A percentile compares a stretch with the other conserved stretches of the same genome.
Conservation (phyloP, 108 stramenopile genomes). For the Schizochytrium sp. region DNA sequence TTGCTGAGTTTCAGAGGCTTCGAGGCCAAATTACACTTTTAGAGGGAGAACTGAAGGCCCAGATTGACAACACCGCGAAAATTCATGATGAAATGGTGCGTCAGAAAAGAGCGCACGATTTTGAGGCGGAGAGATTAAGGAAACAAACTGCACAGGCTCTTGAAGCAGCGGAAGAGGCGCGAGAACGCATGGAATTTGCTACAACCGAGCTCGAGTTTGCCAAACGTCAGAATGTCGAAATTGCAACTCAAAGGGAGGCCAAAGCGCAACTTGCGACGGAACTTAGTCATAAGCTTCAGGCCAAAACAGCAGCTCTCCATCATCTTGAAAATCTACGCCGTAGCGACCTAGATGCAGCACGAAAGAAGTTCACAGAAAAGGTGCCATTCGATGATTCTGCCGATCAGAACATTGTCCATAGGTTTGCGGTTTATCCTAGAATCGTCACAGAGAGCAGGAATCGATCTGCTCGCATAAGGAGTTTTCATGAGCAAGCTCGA, state of each 20-base stretch:
- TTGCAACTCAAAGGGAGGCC: constrained; percentile 15
- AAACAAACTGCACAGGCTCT: neutral
- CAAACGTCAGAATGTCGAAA: neutral
- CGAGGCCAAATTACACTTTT: constrained; percentile 12
- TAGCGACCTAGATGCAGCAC: neutral
- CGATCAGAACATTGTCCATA: neutral
- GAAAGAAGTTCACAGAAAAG: neutral
- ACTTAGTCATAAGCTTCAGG: constrained; percentile 54
- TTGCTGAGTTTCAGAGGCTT: constrained; percentile 21
- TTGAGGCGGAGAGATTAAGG: neutral
- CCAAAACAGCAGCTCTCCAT: neutral
- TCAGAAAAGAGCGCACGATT: constrained; percentile 4
- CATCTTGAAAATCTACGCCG: neutral
- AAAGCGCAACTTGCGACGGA: neutral
- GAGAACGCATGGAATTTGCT: constrained; percentile 5
- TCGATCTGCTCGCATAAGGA: neutral
- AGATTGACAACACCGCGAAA: constrained; percentile 33
- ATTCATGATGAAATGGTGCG: constrained; percentile 9
- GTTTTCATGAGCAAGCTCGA: neutral
- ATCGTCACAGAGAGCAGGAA: neutral
- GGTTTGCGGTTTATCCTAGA: neutral
- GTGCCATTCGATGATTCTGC: constrained; percentile 51
- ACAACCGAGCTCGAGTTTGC: constrained; percentile 11
- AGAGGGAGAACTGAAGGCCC: constrained; percentile 13
- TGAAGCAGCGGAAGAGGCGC: neutral